Conservation (phyloP, 2,329 filamentous ascomycete species). For the Phaeosphaeriaceae sp. region DNA sequence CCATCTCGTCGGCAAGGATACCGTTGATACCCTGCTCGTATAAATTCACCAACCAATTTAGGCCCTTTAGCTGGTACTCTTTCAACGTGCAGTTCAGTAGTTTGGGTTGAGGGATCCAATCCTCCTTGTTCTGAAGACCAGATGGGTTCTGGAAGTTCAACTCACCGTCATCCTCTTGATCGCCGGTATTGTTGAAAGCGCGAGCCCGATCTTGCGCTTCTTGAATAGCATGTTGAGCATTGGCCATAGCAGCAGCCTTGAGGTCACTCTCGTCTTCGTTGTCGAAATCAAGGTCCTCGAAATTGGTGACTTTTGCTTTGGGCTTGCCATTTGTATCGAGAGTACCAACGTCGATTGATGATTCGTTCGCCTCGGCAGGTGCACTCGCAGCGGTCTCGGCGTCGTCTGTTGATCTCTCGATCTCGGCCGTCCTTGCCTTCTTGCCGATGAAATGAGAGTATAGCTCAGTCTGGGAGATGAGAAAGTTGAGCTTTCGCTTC, state of each 20-base stretch:
- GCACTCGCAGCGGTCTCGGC: conserved; percentile 58
- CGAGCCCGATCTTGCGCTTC: conserved; percentile 92
- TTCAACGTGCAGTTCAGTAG: conserved; percentile 93
- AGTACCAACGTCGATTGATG: conserved; percentile 56
- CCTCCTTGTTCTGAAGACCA: conserved; percentile 87
- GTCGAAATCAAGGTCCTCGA: conserved; percentile 94
- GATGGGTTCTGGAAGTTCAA: conserved; percentile 99
- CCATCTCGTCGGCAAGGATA: conserved; percentile 98
- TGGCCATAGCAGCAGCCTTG: conserved; percentile 85
- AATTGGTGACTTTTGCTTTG: conserved; percentile 82
- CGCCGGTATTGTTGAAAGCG: conserved; percentile 78
- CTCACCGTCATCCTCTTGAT: conserved; percentile 75
- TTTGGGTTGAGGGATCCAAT: conserved; percentile 82
- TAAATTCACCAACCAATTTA: conserved; percentile 98
- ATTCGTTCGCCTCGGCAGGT: conserved; percentile 43
- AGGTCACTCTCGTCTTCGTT: conserved; percentile 87
- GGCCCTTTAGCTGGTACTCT: conserved; percentile 97
- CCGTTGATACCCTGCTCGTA: conserved; percentile 99
- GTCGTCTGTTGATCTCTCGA: conserved; percentile 87
- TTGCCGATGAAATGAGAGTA: conserved; percentile 99
- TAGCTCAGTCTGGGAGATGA: conserved; percentile 97
- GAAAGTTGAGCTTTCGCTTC: conserved; percentile 98
- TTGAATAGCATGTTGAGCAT: conserved; percentile 93
- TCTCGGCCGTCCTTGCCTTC: conserved; percentile 97
- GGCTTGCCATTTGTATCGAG: conserved; percentile 52